Percentiles rank a stretch among this genome's conserved stretches.
Conservation (phyloP, 495 filamentous ascomycete species). For the Haplographium delicatum region DNA sequence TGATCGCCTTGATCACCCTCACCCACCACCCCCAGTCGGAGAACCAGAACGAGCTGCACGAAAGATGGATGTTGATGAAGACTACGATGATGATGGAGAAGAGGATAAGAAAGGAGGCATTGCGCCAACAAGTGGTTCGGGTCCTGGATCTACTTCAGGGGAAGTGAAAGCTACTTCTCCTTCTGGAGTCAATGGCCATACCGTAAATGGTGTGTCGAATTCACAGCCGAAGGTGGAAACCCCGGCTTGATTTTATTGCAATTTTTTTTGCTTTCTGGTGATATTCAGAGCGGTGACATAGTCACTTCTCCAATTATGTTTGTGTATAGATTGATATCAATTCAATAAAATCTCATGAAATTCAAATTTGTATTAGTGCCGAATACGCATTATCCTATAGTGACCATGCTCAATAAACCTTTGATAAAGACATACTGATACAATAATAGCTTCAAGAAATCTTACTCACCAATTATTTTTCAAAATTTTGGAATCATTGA, state of each 20-base stretch:
- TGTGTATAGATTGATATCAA: too few species aligned
- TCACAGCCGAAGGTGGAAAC: slow-evolving; percentile 25
- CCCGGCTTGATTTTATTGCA: slow-evolving; percentile 3
- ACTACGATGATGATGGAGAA: slow-evolving; percentile 78
- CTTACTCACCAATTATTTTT: too few species aligned
- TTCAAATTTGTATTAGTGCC: too few species aligned
- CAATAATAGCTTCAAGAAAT: too few species aligned
- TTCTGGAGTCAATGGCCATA: slow-evolving; percentile 22
- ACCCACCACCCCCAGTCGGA: slow-evolving; percentile 41
- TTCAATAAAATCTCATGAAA: too few species aligned
- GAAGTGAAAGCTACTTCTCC: slow-evolving; percentile 21
- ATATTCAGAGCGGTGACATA: too few species aligned
- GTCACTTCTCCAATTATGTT: too few species aligned
- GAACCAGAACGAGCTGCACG: slow-evolving; percentile 79
- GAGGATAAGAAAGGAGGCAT: slow-evolving; percentile 67
- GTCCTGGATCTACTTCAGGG: slow-evolving; percentile 30
- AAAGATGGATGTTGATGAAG: slow-evolving; percentile 97
- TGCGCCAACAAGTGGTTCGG: slow-evolving; percentile 26
- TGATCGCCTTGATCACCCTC: slow-evolving; percentile 26
- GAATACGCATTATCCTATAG: too few species aligned
- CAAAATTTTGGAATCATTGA: too few species aligned
- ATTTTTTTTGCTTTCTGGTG: slow-evolving; percentile 9
- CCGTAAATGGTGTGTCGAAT: slow-evolving; percentile 20
- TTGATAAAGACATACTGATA: too few species aligned
- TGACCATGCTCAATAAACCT: too few species aligned